A percentile compares a stretch with the other conserved stretches of the same genome.
Evolutionary conservation across 106 monocot species (phyloP).

Genomic region (Acanthochlamys bracteata): DNA sequence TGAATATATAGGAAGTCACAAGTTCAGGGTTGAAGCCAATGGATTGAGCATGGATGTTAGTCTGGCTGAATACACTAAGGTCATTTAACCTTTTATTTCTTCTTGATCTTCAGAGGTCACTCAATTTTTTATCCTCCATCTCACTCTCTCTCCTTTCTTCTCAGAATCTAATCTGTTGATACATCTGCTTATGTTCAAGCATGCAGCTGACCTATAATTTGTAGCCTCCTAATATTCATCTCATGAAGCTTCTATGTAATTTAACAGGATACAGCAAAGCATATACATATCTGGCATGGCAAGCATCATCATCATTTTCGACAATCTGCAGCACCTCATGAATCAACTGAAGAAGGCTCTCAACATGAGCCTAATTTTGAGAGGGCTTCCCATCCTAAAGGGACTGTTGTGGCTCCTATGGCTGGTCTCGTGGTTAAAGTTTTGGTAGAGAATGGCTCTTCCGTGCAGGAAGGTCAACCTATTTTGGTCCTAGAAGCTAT

Average conservation of each 20-base stretch:
- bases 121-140: too few species aligned
- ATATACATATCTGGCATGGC: conserved; percentile 86
- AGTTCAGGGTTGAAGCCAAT: conserved; percentile 59
- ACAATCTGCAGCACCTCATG: conserved; percentile 34
- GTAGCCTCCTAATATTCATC: too few species aligned
- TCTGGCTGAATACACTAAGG: conserved; percentile 68
- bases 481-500: conserved; percentile 91
- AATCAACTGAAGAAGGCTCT: conserved; percentile 35
- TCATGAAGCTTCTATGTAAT: background rate
- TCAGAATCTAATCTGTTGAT: too few species aligned
- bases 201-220: too few species aligned
- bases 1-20: conserved; percentile 28
- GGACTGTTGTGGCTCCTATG: conserved; percentile 93
- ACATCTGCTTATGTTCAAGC: too few species aligned
- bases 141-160: too few species aligned
- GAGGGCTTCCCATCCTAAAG: conserved; percentile 47
- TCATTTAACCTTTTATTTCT: conserved; percentile 7
- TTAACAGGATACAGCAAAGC: conserved; percentile 55
- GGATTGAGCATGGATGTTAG: conserved; percentile 46
- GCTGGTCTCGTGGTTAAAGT: conserved; percentile 90
- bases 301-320: conserved; percentile 69
- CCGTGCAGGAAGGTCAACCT: conserved; percentile 74
- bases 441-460: conserved; percentile 62
- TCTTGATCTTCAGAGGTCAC: background rate
- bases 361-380: conserved; percentile 26